Base-by-base conservation (phyloP, 2,329 filamentous ascomycete species). In the Neonectria coccinea region DNA sequence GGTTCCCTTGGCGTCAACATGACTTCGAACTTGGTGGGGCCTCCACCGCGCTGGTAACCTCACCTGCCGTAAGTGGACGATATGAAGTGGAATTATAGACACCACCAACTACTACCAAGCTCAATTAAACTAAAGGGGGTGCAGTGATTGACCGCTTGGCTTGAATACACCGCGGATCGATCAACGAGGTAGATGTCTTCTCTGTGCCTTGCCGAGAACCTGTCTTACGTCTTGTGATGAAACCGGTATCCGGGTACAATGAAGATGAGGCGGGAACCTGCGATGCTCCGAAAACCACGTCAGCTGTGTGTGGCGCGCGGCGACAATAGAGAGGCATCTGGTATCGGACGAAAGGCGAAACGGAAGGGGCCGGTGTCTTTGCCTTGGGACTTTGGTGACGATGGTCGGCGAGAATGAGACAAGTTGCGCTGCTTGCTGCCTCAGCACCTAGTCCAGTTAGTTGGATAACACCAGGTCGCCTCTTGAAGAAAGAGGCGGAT, bases 381-480 rank as follows among this genome's bases (percentile, higher is more conserved):
- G 27, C 47, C 29, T 29, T 12, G 48, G 48, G 48, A 22, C 48
- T 51, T 50, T 51, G 27, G n/a, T 18, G 48, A 51, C 7, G 12
- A 51, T 33, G 29, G 10, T n/a, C 18, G 20, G 10, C 4, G 11
- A 14, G n/a, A 51, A 29, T 51, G 29, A 51, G 48, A 51, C 48
- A 36, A 5, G n/a, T 18, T 31, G 27, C 16, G 9, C 33, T 33
- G 47, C 11, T 29, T 9, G 27, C 11, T 33, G 10, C 16, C 27
- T 14, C 2, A 29, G 33, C 31, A 4, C 11, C n/a, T 8, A 33
- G 8, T 31, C 18, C 18, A 14, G 29, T 51, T 31, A 25, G 25
- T 25, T 25, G 25, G 5, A 25, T 25, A 25, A 25, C 25, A 9
- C 29, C 48, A 51, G n/a, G 29, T 31, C 18, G 48, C 27, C 25